A percentile compares a stretch with the other conserved stretches of the same genome.
Evolutionary conservation across 805 yeast genomes (phyloP).

Genomic region (Metschnikowia gelsemii): DNA sequence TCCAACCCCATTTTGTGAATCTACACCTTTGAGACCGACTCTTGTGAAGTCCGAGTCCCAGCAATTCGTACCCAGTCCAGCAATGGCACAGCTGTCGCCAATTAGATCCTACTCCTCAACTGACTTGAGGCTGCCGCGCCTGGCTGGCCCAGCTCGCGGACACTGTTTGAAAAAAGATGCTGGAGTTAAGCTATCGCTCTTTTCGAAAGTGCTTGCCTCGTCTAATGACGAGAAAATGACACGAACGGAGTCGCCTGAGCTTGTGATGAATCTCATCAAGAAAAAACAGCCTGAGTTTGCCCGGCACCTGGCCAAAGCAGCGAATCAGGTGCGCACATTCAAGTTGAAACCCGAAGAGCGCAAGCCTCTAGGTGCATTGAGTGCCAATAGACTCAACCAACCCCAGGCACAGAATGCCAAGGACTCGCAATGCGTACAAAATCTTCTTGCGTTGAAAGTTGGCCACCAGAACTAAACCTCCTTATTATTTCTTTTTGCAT

Average conservation of each 20-base stretch:
- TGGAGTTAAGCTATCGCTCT: conserved; percentile 7
- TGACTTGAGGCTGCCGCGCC: conserved; percentile 9
- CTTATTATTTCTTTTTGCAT: background rate
- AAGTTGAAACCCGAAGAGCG: conserved; percentile 19
- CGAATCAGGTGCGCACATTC: conserved; percentile 21
- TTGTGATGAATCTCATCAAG: conserved; percentile 21
- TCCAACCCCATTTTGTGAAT: conserved; percentile 10
- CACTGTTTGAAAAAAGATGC: conserved; percentile 2
- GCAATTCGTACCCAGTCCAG: conserved; percentile 12
- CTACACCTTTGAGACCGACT: conserved; percentile 18
- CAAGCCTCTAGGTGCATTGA: conserved; percentile 18
- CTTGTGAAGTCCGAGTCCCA: conserved; percentile 16
- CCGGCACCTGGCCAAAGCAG: conserved; percentile 16
- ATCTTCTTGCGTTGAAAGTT: conserved; percentile 19
- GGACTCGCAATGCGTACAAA: conserved; percentile 21
- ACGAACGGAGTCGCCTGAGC: conserved; percentile 9
- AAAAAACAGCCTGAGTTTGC: conserved; percentile 22
- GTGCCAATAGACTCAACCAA: conserved; percentile 11
- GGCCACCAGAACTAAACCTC: conserved; percentile 13
- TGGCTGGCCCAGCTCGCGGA: conserved; percentile 1
- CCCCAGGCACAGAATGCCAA: conserved; percentile 10
- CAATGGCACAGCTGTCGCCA: conserved; percentile 19
- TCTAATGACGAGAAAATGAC: conserved; percentile 7
- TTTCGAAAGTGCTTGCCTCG: conserved; percentile 14
- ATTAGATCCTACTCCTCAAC: conserved; percentile 16